phyloP scores from a whole-genome alignment of 306 rosid species.

The Cajanus cajan region DNA sequence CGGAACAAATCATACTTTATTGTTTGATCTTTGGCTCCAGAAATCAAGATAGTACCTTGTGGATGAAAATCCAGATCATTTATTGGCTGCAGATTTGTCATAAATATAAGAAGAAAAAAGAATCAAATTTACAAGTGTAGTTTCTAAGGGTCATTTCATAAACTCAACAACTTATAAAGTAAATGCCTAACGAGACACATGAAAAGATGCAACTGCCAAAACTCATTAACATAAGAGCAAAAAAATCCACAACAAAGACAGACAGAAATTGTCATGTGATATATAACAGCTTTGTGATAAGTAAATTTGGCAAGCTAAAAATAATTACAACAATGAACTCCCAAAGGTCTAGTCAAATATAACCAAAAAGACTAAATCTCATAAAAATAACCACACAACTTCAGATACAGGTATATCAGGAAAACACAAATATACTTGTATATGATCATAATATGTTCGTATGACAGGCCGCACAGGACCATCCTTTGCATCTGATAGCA shows the following conservation, averaged over 20 bases:
- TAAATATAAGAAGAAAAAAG: not conserved
- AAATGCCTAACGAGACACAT: not conserved
- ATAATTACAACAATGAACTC: not conserved
- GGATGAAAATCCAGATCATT: constrained; percentile 98
- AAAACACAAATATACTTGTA: constrained; percentile 45
- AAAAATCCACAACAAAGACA: constrained; percentile 1
- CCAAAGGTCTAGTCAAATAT: not conserved
- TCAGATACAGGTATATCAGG: not conserved
- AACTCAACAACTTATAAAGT: not conserved
- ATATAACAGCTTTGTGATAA: not conserved
- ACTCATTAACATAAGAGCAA: not conserved
- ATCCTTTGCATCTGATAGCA: constrained; percentile 79
- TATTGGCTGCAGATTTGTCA: constrained; percentile 68
- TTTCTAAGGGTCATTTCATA: constrained; percentile 18
- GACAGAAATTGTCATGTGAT: constrained; percentile 6
- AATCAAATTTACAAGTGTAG: constrained; percentile 14
- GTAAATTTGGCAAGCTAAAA: not conserved
- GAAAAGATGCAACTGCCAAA: constrained; percentile 5
- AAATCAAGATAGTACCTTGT: constrained; percentile 70
- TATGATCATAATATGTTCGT: constrained; percentile 82
- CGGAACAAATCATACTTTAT: constrained; percentile 59
- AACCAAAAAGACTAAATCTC: not conserved
- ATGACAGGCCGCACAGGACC: constrained; percentile 82
- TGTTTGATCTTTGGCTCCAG: constrained; percentile 90
- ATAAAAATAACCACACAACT: not conserved